phyloP scores from a whole-genome alignment of 805 yeast genomes.

The Metschnikowia vanudenii region DNA sequence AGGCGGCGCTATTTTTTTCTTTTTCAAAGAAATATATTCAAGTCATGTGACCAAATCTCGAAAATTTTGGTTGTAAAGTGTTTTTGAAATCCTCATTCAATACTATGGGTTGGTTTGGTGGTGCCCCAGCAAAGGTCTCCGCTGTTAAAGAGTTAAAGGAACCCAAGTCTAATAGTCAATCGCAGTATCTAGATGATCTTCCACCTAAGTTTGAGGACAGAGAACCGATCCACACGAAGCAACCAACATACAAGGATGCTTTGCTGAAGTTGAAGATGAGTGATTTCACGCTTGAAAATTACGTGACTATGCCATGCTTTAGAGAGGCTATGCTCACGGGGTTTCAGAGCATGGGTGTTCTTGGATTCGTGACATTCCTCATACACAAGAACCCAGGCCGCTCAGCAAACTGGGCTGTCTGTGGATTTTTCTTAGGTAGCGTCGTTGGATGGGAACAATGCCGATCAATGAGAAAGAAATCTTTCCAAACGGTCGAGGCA shows the following conservation, averaged over 20 bases:
- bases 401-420: constrained; percentile 79
- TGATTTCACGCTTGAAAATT: constrained; percentile 52
- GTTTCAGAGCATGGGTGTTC: constrained; percentile 66
- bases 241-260: constrained; percentile 34
- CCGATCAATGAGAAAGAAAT: constrained; percentile 63
- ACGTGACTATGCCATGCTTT: constrained; percentile 69
- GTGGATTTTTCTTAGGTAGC: constrained; percentile 76
- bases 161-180: constrained; percentile 20
- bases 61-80: background rate
- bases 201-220: constrained; percentile 50
- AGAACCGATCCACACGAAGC: constrained; percentile 21
- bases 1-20: constrained; percentile 70
- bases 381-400: constrained; percentile 60
- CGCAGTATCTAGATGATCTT: constrained; percentile 46
- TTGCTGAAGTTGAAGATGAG: constrained; percentile 41
- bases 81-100: too few relatives aligned
- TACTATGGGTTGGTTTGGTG: constrained; percentile 45
- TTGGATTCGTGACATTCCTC: constrained; percentile 64
- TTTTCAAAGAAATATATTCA: background rate
- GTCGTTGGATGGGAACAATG: constrained; percentile 94
- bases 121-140: constrained; percentile 37
- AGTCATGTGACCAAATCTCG: constrained; percentile 7
- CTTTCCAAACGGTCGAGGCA: constrained; percentile 62
- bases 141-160: constrained; percentile 30
- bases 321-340: constrained; percentile 79